These are phyloP conservation scores for Viridothelium virens DNA, from an alignment of 495 filamentous ascomycete genomes.

Conservation along the genomic window DNA sequence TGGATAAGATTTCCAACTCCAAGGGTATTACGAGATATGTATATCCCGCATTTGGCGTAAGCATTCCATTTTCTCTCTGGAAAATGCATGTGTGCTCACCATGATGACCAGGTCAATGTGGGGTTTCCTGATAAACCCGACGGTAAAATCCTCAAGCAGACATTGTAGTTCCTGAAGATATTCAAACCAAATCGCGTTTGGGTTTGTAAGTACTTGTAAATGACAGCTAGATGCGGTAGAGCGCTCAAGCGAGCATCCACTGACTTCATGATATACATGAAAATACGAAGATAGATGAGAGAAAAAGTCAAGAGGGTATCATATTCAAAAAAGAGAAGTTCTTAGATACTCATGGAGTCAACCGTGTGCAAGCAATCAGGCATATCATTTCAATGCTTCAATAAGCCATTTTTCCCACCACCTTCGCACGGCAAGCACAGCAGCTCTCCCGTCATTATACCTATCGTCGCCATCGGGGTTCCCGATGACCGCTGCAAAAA, in stretches of 20 bases:
- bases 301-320: no score
- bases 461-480: constrained; percentile 57
- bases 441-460: constrained; percentile 53
- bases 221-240: not conserved
- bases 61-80: not conserved
- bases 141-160: constrained; percentile 1
- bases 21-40: constrained; percentile 63
- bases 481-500: constrained; percentile 53
- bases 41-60: constrained; percentile 67
- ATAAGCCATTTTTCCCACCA: constrained; percentile 57
- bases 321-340: no score
- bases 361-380: not conserved
- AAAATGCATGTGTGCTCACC: constrained; percentile 9
- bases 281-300: no score
- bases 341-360: no score
- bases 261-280: not conserved
- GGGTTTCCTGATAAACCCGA: constrained; percentile 25
- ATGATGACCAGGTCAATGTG: constrained; percentile 20
- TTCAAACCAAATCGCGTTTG: not conserved
- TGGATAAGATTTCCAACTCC: constrained; percentile 52
- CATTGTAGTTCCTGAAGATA: not conserved
- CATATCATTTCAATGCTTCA: constrained; percentile 1
- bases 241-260: not conserved
- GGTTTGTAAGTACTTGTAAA: not conserved
- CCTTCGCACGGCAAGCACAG: constrained; percentile 50